Conservation (phyloP, 2,329 filamentous ascomycete genomes). For the Beauveria bassiana region DNA sequence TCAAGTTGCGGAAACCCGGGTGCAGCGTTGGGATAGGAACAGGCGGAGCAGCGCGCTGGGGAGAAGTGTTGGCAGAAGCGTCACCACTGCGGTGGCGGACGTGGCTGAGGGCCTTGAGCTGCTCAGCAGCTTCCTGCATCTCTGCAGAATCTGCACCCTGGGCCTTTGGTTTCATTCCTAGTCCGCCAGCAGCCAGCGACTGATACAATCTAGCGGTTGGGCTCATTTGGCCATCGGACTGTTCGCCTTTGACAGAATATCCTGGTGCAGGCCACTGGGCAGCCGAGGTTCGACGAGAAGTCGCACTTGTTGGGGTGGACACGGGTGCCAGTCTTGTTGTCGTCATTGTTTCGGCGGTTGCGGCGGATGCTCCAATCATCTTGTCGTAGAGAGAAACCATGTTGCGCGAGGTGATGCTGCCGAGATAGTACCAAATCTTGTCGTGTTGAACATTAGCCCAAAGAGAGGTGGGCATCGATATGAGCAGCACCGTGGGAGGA, state of each 20-base stretch:
- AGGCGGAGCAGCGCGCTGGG: constrained; percentile 4
- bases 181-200: constrained; percentile 3
- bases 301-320: not conserved
- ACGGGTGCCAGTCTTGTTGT: not conserved
- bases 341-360: not conserved
- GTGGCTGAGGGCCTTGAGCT: constrained; percentile 58
- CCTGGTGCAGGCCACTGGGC: not conserved
- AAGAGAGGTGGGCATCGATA: constrained; percentile 56
- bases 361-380: constrained; percentile 36
- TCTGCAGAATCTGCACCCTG: constrained; percentile 52
- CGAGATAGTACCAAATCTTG: constrained; percentile 58
- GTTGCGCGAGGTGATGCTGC: constrained; percentile 59
- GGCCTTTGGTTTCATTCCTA: constrained; percentile 25
- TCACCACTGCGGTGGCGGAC: constrained; percentile 49
- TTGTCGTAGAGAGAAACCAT: constrained; percentile 57
- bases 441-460: constrained; percentile 60
- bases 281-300: not conserved
- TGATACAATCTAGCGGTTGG: not conserved
- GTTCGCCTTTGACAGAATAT: not conserved
- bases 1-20: not conserved
- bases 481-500: constrained; percentile 57
- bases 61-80: constrained; percentile 7
- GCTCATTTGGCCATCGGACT: constrained; percentile 20
- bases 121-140: constrained; percentile 61
- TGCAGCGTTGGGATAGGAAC: constrained; percentile 8